Conservation (phyloP, 176 grass and related monocot species). For the Echinochloa phyllopogon region DNA sequence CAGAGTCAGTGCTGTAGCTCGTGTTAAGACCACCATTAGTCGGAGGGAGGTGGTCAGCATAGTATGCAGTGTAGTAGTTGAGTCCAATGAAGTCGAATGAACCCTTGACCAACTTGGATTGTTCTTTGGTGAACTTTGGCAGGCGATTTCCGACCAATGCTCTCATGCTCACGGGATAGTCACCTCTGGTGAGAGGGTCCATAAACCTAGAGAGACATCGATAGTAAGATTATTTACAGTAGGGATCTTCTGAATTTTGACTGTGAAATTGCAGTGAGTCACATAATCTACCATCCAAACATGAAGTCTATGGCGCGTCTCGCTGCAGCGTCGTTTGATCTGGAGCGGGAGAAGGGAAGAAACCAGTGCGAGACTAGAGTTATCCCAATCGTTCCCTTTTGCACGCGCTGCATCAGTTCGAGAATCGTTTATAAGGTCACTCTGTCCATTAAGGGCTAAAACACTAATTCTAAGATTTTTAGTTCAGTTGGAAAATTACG, state of each 20-base stretch:
- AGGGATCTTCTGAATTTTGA: neutral
- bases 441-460: too few relatives aligned
- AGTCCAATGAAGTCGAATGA: constrained; percentile 63
- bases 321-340: constrained; percentile 13
- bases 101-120: constrained; percentile 46
- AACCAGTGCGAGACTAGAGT: constrained; percentile 49
- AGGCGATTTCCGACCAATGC: constrained; percentile 44
- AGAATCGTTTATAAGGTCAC: neutral
- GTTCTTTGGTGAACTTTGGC: constrained; percentile 38
- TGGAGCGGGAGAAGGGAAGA: constrained; percentile 52
- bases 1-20: constrained; percentile 49
- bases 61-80: constrained; percentile 54
- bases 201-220: constrained; percentile 30
- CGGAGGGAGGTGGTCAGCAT: constrained; percentile 27
- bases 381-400: constrained; percentile 58
- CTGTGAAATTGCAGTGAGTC: neutral
- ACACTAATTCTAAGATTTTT: too few relatives aligned
- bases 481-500: too few relatives aligned
- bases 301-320: constrained; percentile 45
- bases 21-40: constrained; percentile 40
- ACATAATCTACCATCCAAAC: constrained; percentile 57
- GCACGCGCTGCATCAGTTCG: constrained; percentile 25
- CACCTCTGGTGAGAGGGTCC: constrained; percentile 45
- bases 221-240: neutral
- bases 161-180: constrained; percentile 47